phyloP scores from a whole-genome alignment of 2,329 filamentous ascomycete species.

The Arthroderma sp. region DNA sequence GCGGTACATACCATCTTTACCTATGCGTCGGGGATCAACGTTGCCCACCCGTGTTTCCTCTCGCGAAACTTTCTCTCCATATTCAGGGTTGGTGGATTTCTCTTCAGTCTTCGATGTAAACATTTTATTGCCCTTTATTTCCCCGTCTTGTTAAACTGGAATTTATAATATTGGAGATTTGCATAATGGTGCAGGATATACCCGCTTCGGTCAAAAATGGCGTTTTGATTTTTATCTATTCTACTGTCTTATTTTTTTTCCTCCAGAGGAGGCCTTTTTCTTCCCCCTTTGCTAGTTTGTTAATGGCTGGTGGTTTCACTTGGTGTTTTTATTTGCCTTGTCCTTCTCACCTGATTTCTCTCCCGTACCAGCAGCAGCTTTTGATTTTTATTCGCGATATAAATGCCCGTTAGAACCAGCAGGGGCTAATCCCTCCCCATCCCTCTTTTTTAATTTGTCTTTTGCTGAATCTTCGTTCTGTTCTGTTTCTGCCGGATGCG shows the following conservation, averaged over 20 bases:
- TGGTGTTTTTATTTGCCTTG: slow-evolving; percentile 1
- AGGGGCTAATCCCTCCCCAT: too few relatives aligned
- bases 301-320: neutral
- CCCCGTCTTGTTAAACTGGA: slow-evolving; percentile 16
- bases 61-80: slow-evolving; percentile 1
- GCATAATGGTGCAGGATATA: slow-evolving; percentile 38
- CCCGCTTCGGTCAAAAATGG: slow-evolving; percentile 24
- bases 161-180: slow-evolving; percentile 16
- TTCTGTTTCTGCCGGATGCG: too few relatives aligned
- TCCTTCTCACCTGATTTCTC: neutral
- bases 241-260: neutral
- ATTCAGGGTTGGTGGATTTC: slow-evolving; percentile 8
- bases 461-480: too few relatives aligned
- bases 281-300: too few relatives aligned
- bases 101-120: slow-evolving; percentile 10
- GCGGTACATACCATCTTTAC: too few relatives aligned
- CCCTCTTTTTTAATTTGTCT: too few relatives aligned
- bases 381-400: too few relatives aligned
- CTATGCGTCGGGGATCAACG: too few relatives aligned
- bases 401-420: too few relatives aligned
- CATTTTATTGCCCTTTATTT: slow-evolving; percentile 12
- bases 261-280: neutral
- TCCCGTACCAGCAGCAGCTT: too few relatives aligned
- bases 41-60: too few relatives aligned
- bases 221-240: slow-evolving; percentile 6